Evolutionary conservation across 2,329 filamentous ascomycete genomes (phyloP).

Genomic region (Ophiostoma sp.): DNA sequence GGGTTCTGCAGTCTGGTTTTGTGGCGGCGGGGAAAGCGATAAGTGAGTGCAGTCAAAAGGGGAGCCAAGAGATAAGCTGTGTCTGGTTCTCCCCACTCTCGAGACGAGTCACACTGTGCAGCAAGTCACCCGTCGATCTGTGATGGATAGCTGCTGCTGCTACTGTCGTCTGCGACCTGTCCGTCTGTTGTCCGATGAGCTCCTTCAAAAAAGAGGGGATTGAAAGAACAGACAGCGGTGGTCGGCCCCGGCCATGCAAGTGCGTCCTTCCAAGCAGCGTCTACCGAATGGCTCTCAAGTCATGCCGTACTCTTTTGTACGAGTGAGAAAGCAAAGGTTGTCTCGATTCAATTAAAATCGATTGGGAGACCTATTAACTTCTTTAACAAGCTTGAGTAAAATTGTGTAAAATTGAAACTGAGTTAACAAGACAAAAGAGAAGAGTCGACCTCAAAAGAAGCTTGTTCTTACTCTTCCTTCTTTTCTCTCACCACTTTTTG

Average conservation of each 20-base stretch:
- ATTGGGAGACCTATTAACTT: not conserved
- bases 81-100: not conserved
- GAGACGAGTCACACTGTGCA: not conserved
- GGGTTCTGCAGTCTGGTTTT: not conserved
- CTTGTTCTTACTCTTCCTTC: not conserved
- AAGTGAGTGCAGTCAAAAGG: not conserved
- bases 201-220: not conserved
- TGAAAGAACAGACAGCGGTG: not conserved
- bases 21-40: not conserved
- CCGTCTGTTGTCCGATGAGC: not conserved
- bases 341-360: too few species aligned
- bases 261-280: not conserved
- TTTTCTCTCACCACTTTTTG: not conserved
- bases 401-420: not conserved
- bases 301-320: not conserved
- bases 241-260: not conserved
- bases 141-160: not conserved
- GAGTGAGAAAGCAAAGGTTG: not conserved
- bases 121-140: not conserved
- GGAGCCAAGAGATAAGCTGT: too few species aligned
- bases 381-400: not conserved
- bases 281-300: not conserved
- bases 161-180: not conserved
- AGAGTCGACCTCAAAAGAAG: not conserved
- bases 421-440: not conserved